phyloP scores from a whole-genome alignment of 2,329 filamentous ascomycete genomes.

The Elsinoe perseae region DNA sequence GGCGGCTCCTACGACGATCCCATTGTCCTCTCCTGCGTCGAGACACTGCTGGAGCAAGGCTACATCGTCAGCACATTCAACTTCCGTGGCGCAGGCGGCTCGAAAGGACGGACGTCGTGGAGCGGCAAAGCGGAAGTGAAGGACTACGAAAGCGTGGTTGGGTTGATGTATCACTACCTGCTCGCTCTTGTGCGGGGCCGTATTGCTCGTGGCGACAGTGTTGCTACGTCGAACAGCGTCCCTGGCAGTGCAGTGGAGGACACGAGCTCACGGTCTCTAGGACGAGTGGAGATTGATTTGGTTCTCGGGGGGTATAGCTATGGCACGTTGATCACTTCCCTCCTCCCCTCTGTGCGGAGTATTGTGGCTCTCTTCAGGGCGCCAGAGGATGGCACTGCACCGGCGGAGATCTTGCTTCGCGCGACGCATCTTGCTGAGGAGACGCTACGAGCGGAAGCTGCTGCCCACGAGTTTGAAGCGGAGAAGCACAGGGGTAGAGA shows the following conservation, averaged over 20 bases:
- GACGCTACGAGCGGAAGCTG: conserved; percentile 31
- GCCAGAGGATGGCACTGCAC: conserved; percentile 48
- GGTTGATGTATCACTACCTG: conserved; percentile 69
- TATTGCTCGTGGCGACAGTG: background rate
- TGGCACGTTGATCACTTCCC: conserved; percentile 71
- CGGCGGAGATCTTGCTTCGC: conserved; percentile 61
- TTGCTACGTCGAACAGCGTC: no score
- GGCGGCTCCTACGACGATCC: conserved; percentile 80
- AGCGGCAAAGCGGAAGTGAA: conserved; percentile 69
- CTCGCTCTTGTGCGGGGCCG: background rate
- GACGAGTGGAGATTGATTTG: conserved; percentile 28
- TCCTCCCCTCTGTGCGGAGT: conserved; percentile 52
- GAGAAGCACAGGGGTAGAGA: background rate
- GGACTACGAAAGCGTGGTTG: conserved; percentile 78
- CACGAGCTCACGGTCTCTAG: no score
- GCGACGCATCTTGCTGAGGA: conserved; percentile 61
- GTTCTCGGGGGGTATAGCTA: conserved; percentile 83
- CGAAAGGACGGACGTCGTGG: conserved; percentile 78
- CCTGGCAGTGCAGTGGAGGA: background rate
- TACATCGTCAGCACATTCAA: conserved; percentile 85
- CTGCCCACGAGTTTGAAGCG: conserved; percentile 13
- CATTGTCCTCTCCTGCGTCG: conserved; percentile 60
- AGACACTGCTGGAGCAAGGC: conserved; percentile 57
- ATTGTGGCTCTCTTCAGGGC: conserved; percentile 55
- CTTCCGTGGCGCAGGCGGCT: conserved; percentile 72